Conservation (phyloP, 2,329 filamentous ascomycete genomes). For the Ophiosphaerella herpotricha region DNA sequence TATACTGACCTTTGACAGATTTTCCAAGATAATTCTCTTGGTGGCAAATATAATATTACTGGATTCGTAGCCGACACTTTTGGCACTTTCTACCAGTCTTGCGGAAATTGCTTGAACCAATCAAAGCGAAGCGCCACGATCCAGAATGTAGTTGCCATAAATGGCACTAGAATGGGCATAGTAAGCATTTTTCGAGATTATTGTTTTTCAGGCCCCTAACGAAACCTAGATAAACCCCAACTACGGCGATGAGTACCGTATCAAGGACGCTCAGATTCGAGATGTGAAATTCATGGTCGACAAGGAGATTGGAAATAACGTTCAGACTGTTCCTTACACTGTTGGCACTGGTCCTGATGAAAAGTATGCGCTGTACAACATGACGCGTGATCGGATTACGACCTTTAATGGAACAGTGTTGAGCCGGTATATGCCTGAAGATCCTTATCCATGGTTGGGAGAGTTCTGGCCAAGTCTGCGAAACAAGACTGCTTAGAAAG, state of each 20-base stretch:
- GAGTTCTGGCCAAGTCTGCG: constrained; percentile 23
- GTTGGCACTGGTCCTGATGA: constrained; percentile 31
- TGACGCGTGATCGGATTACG: constrained; percentile 28
- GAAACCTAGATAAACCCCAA: constrained; percentile 23
- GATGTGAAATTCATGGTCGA: constrained; percentile 28
- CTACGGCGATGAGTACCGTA: constrained; percentile 31
- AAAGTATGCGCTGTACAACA: constrained; percentile 32
- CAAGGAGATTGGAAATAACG: constrained; percentile 34
- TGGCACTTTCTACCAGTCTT: constrained; percentile 32
- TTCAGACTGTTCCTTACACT: constrained; percentile 31
- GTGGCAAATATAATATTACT: constrained; percentile 29
- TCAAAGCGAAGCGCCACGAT: constrained; percentile 34
- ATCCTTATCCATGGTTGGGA: constrained; percentile 28
- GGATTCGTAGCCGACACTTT: constrained; percentile 33
- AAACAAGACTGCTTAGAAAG: background rate
- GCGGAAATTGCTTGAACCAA: constrained; percentile 33
- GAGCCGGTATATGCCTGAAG: constrained; percentile 22
- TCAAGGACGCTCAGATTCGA: constrained; percentile 25
- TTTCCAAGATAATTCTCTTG: constrained; percentile 23
- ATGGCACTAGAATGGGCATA: constrained; percentile 34
- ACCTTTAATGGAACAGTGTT: constrained; percentile 23
- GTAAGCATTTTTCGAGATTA: background rate
- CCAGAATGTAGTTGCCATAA: constrained; percentile 29
- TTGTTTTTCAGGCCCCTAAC: background rate
- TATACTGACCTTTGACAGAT: constrained; percentile 5